Base-by-base conservation (phyloP, 495 filamentous ascomycete genomes). In the Pyrenopolyporus hunteri region DNA sequence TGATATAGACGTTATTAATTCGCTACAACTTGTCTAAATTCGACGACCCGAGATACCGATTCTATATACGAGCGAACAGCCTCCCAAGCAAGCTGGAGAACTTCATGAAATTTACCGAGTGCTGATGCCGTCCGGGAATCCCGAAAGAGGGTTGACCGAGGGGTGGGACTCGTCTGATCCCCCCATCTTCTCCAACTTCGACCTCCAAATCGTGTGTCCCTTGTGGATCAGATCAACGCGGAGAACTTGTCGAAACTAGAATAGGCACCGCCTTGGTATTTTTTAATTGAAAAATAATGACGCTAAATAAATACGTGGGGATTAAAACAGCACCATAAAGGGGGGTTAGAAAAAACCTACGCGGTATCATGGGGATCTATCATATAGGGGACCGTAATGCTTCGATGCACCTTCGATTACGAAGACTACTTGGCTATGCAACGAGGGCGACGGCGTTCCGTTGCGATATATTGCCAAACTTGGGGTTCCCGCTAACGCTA, bases 121-220 rank as follows among this genome's bases (percentile, higher is more conserved):
- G 13, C 13, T 48, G 28, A 26, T 19, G 53, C 43, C 44, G 44
- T 57, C 11, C 4, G 8, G 16, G 33, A 23, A 57, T 57, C 19
- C 25, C 54, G 35, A 37, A 55, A 55, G 14, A 49, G 4, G 28
- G 16, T 16, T 36, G 43, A 48, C 58, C 58, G 49, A 54, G 22
- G 33, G 37, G 58, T 32, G 51, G 59, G 46, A 56, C 32, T 17
- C 1, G 16, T 23, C 31, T 33, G 36, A 40, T 53, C 53, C 37
- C 37, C 37, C 37, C 20, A 39, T 39, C 23, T 63, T 57, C 53
- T 48, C 53, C 39, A 63, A 63, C 25, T 33, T 63, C 23, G 11
- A 32, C 59, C 46, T 40, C 36, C 40, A 46, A 20, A n/a, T 20
- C 36, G 9, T 14, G 42, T 14, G 22, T n/a, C 8, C 16, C n/a